A percentile compares a stretch with the other conserved stretches of the same genome.
Evolutionary conservation across 331 rosid genomes (phyloP).

Genomic region (Malus hybrid): DNA sequence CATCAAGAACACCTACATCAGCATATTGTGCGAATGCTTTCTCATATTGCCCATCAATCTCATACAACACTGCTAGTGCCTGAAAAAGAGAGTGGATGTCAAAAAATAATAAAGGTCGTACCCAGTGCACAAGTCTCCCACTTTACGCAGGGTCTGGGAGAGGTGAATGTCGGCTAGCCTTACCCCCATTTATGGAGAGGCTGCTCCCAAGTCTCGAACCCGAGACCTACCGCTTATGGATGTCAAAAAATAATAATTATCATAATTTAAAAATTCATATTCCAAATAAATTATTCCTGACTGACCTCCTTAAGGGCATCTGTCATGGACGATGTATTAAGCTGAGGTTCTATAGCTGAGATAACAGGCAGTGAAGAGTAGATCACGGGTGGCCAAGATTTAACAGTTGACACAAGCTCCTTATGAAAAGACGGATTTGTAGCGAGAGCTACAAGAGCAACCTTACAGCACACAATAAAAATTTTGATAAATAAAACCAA

Average conservation of each 20-base stretch:
- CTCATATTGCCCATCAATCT: slow-evolving; percentile 74
- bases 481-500: not conserved
- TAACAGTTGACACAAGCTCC: slow-evolving; percentile 66
- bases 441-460: slow-evolving; percentile 95
- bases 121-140: too few species aligned
- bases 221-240: too few species aligned
- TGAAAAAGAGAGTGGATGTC: slow-evolving; percentile 27
- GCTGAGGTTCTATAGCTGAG: slow-evolving; percentile 95
- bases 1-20: slow-evolving; percentile 63
- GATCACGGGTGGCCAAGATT: slow-evolving; percentile 81
- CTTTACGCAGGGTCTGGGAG: too few species aligned
- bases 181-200: too few species aligned
- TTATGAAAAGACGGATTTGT: slow-evolving; percentile 80
- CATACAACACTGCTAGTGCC: slow-evolving; percentile 90
- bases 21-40: slow-evolving; percentile 86
- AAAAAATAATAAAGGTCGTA: slow-evolving; percentile 9
- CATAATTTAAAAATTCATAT: slow-evolving; percentile 6
- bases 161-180: too few species aligned
- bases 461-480: slow-evolving; percentile 43
- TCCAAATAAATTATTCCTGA: not conserved
- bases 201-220: too few species aligned
- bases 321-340: slow-evolving; percentile 73
- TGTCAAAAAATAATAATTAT: slow-evolving; percentile 7
- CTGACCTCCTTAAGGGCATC: slow-evolving; percentile 82
- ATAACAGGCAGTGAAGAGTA: slow-evolving; percentile 80